Percentiles rank a stretch among this genome's conserved stretches.
Conservation (phyloP, 2,329 filamentous ascomycete species). For the Cytospora chrysosperma region DNA sequence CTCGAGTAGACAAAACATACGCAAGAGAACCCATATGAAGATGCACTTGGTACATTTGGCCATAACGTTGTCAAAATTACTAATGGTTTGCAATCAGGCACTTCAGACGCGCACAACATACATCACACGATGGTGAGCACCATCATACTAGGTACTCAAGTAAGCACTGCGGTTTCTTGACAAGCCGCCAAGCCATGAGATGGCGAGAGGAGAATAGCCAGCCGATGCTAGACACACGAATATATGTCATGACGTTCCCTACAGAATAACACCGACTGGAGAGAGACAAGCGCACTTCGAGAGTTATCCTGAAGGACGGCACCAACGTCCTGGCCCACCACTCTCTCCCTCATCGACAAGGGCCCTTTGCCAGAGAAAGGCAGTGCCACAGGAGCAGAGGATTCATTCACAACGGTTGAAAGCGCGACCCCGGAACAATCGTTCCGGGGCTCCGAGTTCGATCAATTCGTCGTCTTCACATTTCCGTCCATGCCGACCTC, state of each 20-base stretch:
- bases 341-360: not conserved
- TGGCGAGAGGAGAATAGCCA: not conserved
- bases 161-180: not conserved
- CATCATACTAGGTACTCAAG: not conserved
- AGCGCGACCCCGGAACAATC: not conserved
- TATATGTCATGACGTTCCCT: not conserved
- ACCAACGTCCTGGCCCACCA: not conserved
- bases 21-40: not conserved
- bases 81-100: not conserved
- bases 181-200: not conserved
- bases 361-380: not conserved
- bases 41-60: not conserved
- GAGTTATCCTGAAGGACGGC: not conserved
- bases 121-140: not conserved
- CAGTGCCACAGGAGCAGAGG: too few relatives aligned
- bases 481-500: slow-evolving; percentile 21
- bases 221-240: not conserved
- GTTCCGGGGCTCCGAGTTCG: not conserved
- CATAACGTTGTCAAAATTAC: not conserved
- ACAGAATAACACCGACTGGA: not conserved
- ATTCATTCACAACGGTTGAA: not conserved
- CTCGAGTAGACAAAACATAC: not conserved
- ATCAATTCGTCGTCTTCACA: slow-evolving; percentile 15
- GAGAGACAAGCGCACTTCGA: not conserved
- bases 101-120: not conserved